Evolutionary conservation across 306 rosid genomes (phyloP).

Genomic region (Inga oerstediana): DNA sequence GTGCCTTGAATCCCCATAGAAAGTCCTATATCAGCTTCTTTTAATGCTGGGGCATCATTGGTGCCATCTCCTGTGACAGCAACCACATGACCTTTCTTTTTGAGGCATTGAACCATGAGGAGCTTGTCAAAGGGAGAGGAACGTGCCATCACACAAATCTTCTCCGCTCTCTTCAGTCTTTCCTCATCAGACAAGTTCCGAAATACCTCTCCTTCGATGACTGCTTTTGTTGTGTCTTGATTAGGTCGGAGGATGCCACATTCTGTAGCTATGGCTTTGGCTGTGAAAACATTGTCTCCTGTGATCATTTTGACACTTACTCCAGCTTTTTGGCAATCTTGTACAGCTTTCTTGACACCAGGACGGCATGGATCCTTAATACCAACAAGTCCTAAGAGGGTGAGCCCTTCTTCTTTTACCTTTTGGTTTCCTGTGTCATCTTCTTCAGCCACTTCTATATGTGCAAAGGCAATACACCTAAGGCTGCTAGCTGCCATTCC

Average conservation of each 20-base stretch:
- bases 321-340: not conserved
- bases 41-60: constrained; percentile 37
- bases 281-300: constrained; percentile 36
- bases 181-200: constrained; percentile 14
- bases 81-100: constrained; percentile 31
- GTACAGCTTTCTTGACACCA: not conserved
- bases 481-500: constrained; percentile 37
- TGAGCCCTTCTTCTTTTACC: constrained; percentile 17
- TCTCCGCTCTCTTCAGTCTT: constrained; percentile 29
- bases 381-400: constrained; percentile 27
- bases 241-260: constrained; percentile 14
- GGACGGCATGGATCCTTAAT: constrained; percentile 31
- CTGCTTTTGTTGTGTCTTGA: not conserved
- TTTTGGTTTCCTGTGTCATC: not conserved
- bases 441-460: constrained; percentile 5
- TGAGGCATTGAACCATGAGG: constrained; percentile 33
- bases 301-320: not conserved
- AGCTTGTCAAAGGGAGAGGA: constrained; percentile 35
- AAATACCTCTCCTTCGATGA: constrained; percentile 31
- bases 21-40: constrained; percentile 39
- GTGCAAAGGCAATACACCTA: constrained; percentile 35
- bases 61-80: constrained; percentile 43
- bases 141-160: constrained; percentile 35
- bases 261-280: constrained; percentile 31
- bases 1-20: constrained; percentile 43